These are phyloP conservation scores for Saccharomycopsis vini DNA, from an alignment of 805 yeast genomes.

Conservation along the genomic window DNA sequence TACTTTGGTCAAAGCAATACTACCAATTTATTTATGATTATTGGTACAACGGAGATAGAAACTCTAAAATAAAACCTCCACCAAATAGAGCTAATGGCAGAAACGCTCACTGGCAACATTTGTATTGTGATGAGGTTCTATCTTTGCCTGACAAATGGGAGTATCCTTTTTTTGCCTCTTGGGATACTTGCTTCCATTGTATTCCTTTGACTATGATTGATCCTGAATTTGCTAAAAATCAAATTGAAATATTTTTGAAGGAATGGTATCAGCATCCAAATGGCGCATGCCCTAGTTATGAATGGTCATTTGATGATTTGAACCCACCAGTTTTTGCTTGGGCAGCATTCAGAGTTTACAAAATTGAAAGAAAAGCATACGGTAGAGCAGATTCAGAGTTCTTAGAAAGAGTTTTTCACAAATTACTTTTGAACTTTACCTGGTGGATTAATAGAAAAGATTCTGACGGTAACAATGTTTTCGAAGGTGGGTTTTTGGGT, in stretches of 20 bases:
- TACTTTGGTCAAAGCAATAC: conserved; percentile 89
- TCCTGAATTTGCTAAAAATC: conserved; percentile 84
- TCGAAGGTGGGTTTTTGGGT: conserved; percentile 92
- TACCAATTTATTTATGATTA: conserved; percentile 78
- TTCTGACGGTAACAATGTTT: conserved; percentile 74
- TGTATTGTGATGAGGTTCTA: conserved; percentile 78
- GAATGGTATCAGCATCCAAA: conserved; percentile 98
- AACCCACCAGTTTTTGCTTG: conserved; percentile 97
- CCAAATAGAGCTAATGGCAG: conserved; percentile 78
- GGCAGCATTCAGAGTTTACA: conserved; percentile 83
- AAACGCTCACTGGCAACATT: conserved; percentile 81
- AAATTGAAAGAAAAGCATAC: conserved; percentile 77
- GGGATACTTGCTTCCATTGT: conserved; percentile 96
- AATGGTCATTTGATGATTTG: conserved; percentile 94
- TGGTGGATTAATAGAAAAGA: conserved; percentile 98
- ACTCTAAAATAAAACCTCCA: conserved; percentile 66
- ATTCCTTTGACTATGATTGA: conserved; percentile 89
- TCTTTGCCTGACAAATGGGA: conserved; percentile 95
- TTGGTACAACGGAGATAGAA: conserved; percentile 84
- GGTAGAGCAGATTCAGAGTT: conserved; percentile 76
- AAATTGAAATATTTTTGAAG: conserved; percentile 73
- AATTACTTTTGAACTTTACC: conserved; percentile 77
- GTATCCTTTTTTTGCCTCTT: conserved; percentile 91
- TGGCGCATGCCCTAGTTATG: conserved; percentile 96
- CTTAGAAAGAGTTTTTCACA: conserved; percentile 88